Conservation (phyloP, 2,329 filamentous ascomycete genomes). For the Thielaviopsis ethacetica region DNA sequence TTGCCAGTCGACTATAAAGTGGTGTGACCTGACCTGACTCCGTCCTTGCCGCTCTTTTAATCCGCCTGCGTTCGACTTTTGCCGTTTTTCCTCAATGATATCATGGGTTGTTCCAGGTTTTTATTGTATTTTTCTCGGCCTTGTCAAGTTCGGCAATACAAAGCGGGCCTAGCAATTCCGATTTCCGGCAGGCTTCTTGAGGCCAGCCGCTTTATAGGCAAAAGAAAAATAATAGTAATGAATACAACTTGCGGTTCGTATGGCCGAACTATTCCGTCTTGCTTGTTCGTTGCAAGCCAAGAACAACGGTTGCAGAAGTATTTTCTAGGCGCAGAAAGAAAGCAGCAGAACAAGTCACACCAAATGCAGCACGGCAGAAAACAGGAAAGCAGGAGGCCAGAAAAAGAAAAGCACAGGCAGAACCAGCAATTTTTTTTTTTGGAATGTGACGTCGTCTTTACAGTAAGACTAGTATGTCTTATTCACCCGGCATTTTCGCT, state of each 20-base stretch:
- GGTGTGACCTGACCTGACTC: neutral
- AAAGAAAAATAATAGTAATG: no score
- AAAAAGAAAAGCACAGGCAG: neutral
- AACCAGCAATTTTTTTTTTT: neutral
- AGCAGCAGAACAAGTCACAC: neutral
- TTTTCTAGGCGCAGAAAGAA: no score
- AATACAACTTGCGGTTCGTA: no score
- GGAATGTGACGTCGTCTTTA: neutral
- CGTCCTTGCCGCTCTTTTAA: neutral
- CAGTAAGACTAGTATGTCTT: neutral
- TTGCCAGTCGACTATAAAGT: no score
- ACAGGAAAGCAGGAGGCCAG: neutral
- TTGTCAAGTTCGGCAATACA: neutral
- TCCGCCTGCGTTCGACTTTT: neutral
- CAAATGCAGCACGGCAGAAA: neutral
- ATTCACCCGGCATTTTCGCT: no score
- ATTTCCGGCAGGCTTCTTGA: neutral
- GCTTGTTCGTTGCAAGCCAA: no score
- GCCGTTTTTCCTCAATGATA: neutral
- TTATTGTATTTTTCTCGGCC: neutral
- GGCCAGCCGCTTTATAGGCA: neutral
- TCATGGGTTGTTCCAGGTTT: neutral
- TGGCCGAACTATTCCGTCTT: no score
- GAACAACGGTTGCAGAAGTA: no score
- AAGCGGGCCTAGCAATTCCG: neutral